Evolutionary conservation across 805 yeast genomes (phyloP), one percentile per base, ranked within the genome.

Genomic region (Suhomyces kilbournensis): DNA sequence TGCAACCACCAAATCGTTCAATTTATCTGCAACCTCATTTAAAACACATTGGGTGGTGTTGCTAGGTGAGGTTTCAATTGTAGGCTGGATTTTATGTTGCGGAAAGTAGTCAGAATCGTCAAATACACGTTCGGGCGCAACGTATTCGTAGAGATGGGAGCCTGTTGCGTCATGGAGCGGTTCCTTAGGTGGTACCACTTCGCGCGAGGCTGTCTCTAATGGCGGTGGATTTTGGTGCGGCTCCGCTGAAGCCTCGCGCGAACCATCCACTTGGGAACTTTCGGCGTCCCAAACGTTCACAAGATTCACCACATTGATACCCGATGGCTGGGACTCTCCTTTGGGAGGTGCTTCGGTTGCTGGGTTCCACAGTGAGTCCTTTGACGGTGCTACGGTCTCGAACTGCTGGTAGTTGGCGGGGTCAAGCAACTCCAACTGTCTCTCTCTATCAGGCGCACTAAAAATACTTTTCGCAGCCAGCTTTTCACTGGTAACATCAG

Each of bases 361-460:
- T 7, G 83, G 77, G 50, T 79, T 74, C 83, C 83, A 79, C 23
- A 59, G 50, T 7, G 68, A 53, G 47, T 66, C 72, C 9, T 51
- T 46, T 50, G 53, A 48, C 0, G 65, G 50, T 17, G 28, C 46
- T 35, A 47, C 46, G 12, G 45, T 20, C 19, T 49, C 53, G 14
- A 66, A 56, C 19, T 64, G 62, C 49, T 61, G 64, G 56, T 70
- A 71, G 53, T 60, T 67, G 17, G 54, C 54, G 1, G 75, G 75
- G 53, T 71, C 67, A 23, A 69, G 62, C 30, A 70, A 62, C n/a
- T 15, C 42, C 23, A 17, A 19, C 42, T 38, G 42, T 38, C 42
- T 38, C 23, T n/a, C 23, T 19, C 42, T 17, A 17, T 38, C 42
- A 2, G 42, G 22, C 14, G 23, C 42, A 17, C 42, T 9, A 7